Evolutionary conservation across 2,329 filamentous ascomycete species (phyloP), one percentile per base, ranked within the genome.

Genomic region (Colletotrichum kahawae): DNA sequence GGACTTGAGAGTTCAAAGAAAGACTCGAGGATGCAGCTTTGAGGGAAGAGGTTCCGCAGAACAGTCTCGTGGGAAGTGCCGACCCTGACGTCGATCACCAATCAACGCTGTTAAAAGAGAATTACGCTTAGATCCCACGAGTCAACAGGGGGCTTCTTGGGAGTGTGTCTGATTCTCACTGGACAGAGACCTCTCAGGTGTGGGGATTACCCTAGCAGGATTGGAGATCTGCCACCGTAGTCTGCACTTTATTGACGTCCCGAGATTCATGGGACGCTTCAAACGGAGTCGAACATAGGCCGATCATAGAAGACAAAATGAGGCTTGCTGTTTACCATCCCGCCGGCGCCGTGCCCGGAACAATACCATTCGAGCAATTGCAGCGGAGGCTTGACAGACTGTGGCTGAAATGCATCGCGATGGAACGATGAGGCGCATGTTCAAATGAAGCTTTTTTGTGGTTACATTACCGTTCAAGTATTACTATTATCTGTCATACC

Each of bases 401-500:
- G 60, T 64, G 34, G 33, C n/a, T 21, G 9, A 14, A 36, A 8
- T n/a, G 16, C 18, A 6, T 27, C 27, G 29, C n/a, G 1, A 13
- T 69, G 33, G 14, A 14, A 63, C 12, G 27, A 60, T 2, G 18
- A 2, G 31, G 36, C 38, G 62, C 62, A 51, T 21, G 7, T 21
- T 9, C 24, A 9, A 59, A 12, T 38, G n/a, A 29, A 14, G 34
- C 2, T 10, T 56, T 7, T 33, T 10, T 48, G 38, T 48, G n/a
- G 33, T 27, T 14, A 43, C 7, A 63, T 64, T 64, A 48, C 33
- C 38, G 9, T 18, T 48, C 66, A 64, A 16, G 18, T 63, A 68
- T 67, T 75, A 75, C 9, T 31, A 67, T 75, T 64, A 74, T 62
- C 24, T 70, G 16, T n/a, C 21, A 7, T 69, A 69, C 36, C 24